Conservation (phyloP, 225 moss, liverwort and hornwort species). For the Marchantia paleacea region DNA sequence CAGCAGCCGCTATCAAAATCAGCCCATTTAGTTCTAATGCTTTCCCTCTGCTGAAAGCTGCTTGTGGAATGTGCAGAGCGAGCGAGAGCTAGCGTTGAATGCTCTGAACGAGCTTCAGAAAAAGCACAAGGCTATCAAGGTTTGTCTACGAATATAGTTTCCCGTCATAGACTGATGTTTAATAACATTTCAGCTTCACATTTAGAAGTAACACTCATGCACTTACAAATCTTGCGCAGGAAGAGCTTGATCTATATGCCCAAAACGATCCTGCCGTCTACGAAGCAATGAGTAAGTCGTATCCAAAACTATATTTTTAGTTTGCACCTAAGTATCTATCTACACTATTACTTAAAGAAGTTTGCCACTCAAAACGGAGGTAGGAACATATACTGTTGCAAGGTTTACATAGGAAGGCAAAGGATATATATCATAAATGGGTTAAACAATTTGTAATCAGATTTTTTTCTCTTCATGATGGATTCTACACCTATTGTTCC, state of each 20-base stretch:
- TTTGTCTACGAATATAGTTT: background rate
- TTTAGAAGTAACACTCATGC: background rate
- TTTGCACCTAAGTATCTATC: background rate
- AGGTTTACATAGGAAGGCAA: background rate
- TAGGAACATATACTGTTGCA: background rate
- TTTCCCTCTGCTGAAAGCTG: too few species aligned
- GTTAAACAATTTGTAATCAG: background rate
- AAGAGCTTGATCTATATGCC: conserved; percentile 61
- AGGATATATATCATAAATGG: background rate
- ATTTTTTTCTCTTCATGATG: background rate
- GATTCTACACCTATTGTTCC: too few species aligned
- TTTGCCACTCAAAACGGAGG: background rate
- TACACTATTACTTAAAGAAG: background rate
- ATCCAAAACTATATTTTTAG: background rate
- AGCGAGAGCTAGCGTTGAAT: conserved; percentile 53
- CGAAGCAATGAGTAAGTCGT: conserved; percentile 60
- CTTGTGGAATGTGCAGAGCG: conserved; percentile 38
- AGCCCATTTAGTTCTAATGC: background rate
- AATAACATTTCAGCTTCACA: background rate
- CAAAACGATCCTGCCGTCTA: conserved; percentile 74
- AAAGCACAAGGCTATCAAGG: conserved; percentile 61
- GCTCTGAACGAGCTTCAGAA: conserved; percentile 52
- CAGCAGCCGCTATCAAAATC: too few species aligned
- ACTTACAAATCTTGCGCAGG: conserved; percentile 28
- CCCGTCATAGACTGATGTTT: background rate